Conservation (phyloP, 1,139 yeast species). For the Saccharomyces pastorianus region DNA sequence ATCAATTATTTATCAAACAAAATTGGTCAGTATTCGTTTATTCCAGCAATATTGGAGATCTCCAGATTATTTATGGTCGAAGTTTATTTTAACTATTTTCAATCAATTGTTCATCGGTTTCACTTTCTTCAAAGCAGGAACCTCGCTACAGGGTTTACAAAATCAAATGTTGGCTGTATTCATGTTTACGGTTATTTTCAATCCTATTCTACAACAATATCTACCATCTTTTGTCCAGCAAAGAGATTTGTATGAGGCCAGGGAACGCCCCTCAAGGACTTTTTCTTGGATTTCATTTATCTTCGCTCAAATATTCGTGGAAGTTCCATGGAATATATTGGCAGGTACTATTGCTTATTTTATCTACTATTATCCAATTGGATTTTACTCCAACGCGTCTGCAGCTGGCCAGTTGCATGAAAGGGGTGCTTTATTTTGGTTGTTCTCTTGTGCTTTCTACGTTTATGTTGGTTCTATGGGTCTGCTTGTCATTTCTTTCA, state of each 20-base stretch:
- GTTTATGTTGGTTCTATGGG: constrained; percentile 56
- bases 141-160: constrained; percentile 50
- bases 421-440: constrained; percentile 61
- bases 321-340: constrained; percentile 62
- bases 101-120: constrained; percentile 65
- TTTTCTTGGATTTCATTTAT: constrained; percentile 55
- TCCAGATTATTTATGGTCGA: constrained; percentile 50
- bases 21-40: constrained; percentile 46
- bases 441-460: constrained; percentile 45
- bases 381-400: constrained; percentile 48
- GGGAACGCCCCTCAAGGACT: constrained; percentile 68
- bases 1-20: constrained; percentile 40
- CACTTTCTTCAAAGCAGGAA: constrained; percentile 59
- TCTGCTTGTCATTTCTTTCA: constrained; percentile 43
- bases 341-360: constrained; percentile 58
- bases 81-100: constrained; percentile 39
- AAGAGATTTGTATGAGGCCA: constrained; percentile 69
- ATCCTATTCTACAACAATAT: constrained; percentile 59
- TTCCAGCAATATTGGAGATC: constrained; percentile 55
- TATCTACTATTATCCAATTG: constrained; percentile 76
- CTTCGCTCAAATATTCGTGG: constrained; percentile 52
- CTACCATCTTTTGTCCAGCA: constrained; percentile 60
- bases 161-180: constrained; percentile 61
- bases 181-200: constrained; percentile 51
- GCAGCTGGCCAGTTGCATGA: constrained; percentile 42